Evolutionary conservation across 2,329 filamentous ascomycete species (phyloP).

Genomic region (Emmonsiellopsis sp.): DNA sequence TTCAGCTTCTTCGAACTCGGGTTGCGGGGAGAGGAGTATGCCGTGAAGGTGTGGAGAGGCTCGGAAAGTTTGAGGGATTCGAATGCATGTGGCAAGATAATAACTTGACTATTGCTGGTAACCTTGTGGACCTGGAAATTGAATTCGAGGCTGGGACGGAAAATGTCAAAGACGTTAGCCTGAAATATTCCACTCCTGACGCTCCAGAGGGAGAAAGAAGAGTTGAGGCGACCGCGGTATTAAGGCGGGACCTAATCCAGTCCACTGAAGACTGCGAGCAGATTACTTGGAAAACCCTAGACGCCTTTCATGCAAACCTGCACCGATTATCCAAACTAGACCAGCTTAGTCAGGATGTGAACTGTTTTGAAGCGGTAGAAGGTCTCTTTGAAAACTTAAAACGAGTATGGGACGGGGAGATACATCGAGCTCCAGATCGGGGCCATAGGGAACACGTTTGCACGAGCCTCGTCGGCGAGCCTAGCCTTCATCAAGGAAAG

Average conservation of each 20-base stretch:
- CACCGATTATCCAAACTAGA: constrained; percentile 36
- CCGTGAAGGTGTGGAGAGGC: constrained; percentile 33
- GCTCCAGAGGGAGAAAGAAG: constrained; percentile 31
- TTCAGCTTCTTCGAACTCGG: constrained; percentile 29
- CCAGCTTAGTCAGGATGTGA: constrained; percentile 34
- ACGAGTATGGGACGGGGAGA: constrained; percentile 35
- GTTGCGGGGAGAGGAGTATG: constrained; percentile 35
- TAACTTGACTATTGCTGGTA: constrained; percentile 36
- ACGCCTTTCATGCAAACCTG: constrained; percentile 33
- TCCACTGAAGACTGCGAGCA: constrained; percentile 21
- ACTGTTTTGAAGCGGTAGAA: constrained; percentile 38
- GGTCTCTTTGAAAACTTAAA: constrained; percentile 33
- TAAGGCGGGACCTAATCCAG: constrained; percentile 31
- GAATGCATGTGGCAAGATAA: constrained; percentile 39
- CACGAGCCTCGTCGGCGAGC: constrained; percentile 31
- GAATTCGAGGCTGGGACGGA: constrained; percentile 33
- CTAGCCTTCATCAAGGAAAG: constrained; percentile 29
- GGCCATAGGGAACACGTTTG: constrained; percentile 32
- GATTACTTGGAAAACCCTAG: constrained; percentile 27
- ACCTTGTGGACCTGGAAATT: constrained; percentile 38
- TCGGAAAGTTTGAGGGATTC: constrained; percentile 35
- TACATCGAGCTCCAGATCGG: constrained; percentile 20
- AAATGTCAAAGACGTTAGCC: constrained; percentile 32
- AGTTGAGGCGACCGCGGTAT: constrained; percentile 33
- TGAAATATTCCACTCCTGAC: constrained; percentile 34